Evolutionary conservation across 192 early-diverging fungal species (phyloP), one percentile per base, ranked within the genome.

Genomic region (Coemansia reversa): DNA sequence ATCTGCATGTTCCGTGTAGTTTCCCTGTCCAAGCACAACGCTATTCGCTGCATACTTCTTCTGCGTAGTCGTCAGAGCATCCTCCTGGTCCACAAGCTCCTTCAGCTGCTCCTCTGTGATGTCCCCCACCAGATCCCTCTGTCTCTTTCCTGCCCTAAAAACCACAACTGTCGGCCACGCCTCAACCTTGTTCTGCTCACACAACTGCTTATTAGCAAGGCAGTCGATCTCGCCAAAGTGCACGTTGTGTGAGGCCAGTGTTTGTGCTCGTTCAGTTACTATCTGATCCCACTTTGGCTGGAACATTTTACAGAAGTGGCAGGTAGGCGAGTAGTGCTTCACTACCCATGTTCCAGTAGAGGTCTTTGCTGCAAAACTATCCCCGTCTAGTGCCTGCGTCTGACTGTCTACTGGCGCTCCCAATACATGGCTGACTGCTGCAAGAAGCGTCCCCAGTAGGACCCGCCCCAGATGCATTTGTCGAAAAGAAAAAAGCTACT

Each of bases 301-400:
- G 62, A 98, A 86, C 9, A 69, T 63, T 75, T 86, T 76, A 82
- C 95, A 97, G 75, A 94, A 92, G 28, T 76, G 66, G 72, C 93
- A 94, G 84, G 80, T 87, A 2, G 93, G 93, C 20, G 94, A 92
- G 79, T 86, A 92, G 72, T 93, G 93, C 80, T 92, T 87, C 22
- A 95, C 72, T 59, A 95, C 86, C 93, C 93, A 86, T 2, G 76
- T 86, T 16, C 86, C 86, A 5, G 70, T 63, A n/a, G 64, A 63
- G 28, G 84, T 81, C 29, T 52, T 72, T 0, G 56, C 54, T 16
- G 60, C 70, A 67, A 86, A 88, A 51, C 81, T 84, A 18, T 57
- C 45, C 28, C 65, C 42, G 30, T 70, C 67, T 4, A 87, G 75
- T 22, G 69, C 54, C 18, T 75, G 76, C 11, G 75, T 76, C 23